These are phyloP conservation scores for Lolium perenne DNA, from an alignment of 176 grass and related monocot species.

Conservation along the genomic window DNA sequence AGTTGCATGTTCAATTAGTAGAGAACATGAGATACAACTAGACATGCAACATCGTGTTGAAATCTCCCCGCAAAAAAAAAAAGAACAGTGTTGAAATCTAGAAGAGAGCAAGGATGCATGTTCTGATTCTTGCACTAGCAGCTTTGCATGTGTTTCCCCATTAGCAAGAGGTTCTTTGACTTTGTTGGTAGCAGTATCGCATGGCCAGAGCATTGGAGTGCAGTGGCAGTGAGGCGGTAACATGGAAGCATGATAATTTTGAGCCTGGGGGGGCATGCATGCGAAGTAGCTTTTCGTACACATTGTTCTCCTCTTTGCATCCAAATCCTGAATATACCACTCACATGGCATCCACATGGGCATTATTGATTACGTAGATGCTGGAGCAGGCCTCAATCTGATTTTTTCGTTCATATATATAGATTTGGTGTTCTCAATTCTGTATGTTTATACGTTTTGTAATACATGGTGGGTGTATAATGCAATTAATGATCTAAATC, in stretches of 20 bases:
- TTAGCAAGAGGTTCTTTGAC: conserved; percentile 42
- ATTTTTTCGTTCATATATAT: neutral
- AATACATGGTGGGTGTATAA: neutral
- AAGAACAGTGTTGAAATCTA: neutral
- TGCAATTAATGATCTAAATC: neutral
- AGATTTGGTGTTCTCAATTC: neutral
- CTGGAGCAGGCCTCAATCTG: neutral
- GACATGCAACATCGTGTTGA: neutral
- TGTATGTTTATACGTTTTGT: neutral
- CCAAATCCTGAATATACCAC: conserved; percentile 7
- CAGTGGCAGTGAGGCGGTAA: conserved; percentile 41
- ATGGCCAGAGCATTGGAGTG: conserved; percentile 43
- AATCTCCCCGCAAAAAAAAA: no score
- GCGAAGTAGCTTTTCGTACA: conserved; percentile 34
- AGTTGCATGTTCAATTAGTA: neutral
- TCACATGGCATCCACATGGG: conserved; percentile 54
- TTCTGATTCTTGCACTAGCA: conserved; percentile 32
- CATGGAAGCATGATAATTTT: conserved; percentile 54
- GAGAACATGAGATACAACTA: neutral
- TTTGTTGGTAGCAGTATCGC: conserved; percentile 34
- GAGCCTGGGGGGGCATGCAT: conserved; percentile 24
- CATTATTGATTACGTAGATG: conserved; percentile 15
- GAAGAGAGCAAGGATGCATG: neutral
- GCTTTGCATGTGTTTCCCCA: conserved; percentile 44
- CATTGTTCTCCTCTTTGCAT: conserved; percentile 23